Conservation (phyloP, 306 rosid genomes). For the Quercus berberidifolia region DNA sequence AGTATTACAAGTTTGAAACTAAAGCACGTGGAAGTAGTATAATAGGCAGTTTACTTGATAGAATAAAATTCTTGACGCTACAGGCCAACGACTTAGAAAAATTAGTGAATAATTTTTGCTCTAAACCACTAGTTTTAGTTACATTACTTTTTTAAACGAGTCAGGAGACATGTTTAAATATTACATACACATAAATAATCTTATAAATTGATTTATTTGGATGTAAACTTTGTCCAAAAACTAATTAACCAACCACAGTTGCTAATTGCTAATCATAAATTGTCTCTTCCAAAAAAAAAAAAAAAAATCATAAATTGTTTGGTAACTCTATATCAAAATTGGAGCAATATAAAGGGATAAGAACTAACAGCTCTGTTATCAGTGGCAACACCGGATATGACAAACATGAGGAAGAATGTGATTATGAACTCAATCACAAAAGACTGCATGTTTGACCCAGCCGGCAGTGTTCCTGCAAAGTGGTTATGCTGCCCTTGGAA, state of each 20-base stretch:
- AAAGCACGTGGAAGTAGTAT: neutral
- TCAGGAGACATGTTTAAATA: too few species aligned
- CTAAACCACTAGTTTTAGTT: too few species aligned
- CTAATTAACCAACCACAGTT: slow-evolving; percentile 4
- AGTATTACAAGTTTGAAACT: neutral
- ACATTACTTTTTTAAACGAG: too few species aligned
- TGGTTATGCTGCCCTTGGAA: slow-evolving; percentile 40
- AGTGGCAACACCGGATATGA: slow-evolving; percentile 71
- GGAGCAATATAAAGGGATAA: neutral
- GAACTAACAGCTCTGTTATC: slow-evolving; percentile 74
- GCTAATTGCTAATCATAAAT: neutral
- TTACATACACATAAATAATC: too few species aligned
- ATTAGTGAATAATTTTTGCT: neutral
- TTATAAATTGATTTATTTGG: too few species aligned
- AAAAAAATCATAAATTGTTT: too few species aligned
- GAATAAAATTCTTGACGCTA: neutral
- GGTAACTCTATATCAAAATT: too few species aligned
- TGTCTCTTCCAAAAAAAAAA: too few species aligned
- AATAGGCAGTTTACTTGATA: neutral
- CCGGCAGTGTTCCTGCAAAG: slow-evolving; percentile 61
- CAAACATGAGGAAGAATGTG: slow-evolving; percentile 81
- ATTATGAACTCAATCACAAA: slow-evolving; percentile 75
- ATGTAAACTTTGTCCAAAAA: neutral
- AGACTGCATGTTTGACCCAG: slow-evolving; percentile 53
- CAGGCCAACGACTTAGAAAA: slow-evolving; percentile 6